phyloP scores from a whole-genome alignment of 371 early-diverging fungal genomes.

The Syncephalastrum contaminatum region DNA sequence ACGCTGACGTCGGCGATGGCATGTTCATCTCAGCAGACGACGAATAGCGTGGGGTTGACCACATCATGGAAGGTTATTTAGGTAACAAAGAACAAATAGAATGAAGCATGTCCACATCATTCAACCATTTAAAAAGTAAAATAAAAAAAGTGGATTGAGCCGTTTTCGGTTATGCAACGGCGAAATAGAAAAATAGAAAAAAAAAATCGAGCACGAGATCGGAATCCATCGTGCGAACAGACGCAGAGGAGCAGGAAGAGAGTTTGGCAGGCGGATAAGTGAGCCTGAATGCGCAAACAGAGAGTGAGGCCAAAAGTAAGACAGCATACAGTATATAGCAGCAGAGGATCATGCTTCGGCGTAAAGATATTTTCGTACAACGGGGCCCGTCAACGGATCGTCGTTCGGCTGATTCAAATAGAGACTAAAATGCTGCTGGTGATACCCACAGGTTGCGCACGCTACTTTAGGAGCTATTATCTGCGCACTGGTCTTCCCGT shows the following conservation, averaged over 20 bases:
- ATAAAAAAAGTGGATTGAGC: too few species aligned
- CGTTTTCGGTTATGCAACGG: slow-evolving; percentile 13
- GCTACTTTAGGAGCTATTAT: too few species aligned
- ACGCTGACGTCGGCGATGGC: slow-evolving; percentile 2
- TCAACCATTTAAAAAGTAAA: slow-evolving; percentile 10
- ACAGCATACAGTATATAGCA: too few species aligned
- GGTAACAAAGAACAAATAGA: background rate
- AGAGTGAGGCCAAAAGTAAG: background rate
- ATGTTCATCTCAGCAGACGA: too few species aligned
- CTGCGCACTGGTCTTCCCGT: too few species aligned
- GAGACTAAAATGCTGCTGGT: too few species aligned
- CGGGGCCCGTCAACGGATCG: slow-evolving; percentile 10
- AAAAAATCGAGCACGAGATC: background rate
- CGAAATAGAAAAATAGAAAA: background rate
- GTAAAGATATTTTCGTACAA: too few species aligned
- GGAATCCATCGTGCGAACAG: background rate
- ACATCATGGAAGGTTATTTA: background rate
- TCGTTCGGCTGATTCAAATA: too few species aligned
- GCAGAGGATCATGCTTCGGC: too few species aligned
- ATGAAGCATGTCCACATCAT: slow-evolving; percentile 10
- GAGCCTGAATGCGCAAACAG: background rate
- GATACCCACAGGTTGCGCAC: too few species aligned
- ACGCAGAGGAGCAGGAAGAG: background rate
- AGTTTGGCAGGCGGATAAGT: background rate
- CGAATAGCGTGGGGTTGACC: too few species aligned